Evolutionary conservation across 2,329 filamentous ascomycete species (phyloP), one percentile per base, ranked within the genome.

Genomic region (Epichloe brachyelytri): DNA sequence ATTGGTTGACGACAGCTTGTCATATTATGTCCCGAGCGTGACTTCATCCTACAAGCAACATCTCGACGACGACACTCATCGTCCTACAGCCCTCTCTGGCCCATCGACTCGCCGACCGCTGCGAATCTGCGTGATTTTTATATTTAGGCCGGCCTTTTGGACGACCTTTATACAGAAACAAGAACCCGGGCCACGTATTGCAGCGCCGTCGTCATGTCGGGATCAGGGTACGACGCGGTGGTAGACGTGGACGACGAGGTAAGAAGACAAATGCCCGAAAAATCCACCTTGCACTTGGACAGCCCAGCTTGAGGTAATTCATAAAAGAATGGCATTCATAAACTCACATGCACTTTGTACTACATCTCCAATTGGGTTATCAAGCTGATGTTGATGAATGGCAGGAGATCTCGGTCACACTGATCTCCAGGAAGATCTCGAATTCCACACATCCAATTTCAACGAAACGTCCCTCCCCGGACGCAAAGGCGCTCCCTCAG

Each of bases 161-260:
- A 14, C 36, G 19, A 30, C 15, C 34, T 17, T 11, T 37, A 19
- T 30, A 5, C 41, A 45, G 12, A 39, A 22, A 10, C 5, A 15
- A 19, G 14, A 20, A 20, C 58, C 61, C 55, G 56, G 58, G 55
- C 59, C 60, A 22, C 38, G 15, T 36, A 37, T 36, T 4, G 51
- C 52, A 60, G 39, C 19, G 38, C 64, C 22, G 22, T 26, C 63
- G 73, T 60, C 51, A 90, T 90, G 86, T 80, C 86, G 52, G 86
- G 86, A 68, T 78, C 87, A 64, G 90, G 90, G 60, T 98, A 98
- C 69, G 93, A 98, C 74, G 93, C 95, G 55, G 91, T 98, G 58
- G 93, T 98, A 54, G 93, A 98, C 63, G 85, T 97, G 51, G 93
- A 98, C 67, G 88, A 93, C 63, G 93, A 97, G 79, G 89, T 95